Evolutionary conservation across 108 stramenopile species (phyloP), one percentile per base, ranked within the genome.

Genomic region (Ochromonas danica): DNA sequence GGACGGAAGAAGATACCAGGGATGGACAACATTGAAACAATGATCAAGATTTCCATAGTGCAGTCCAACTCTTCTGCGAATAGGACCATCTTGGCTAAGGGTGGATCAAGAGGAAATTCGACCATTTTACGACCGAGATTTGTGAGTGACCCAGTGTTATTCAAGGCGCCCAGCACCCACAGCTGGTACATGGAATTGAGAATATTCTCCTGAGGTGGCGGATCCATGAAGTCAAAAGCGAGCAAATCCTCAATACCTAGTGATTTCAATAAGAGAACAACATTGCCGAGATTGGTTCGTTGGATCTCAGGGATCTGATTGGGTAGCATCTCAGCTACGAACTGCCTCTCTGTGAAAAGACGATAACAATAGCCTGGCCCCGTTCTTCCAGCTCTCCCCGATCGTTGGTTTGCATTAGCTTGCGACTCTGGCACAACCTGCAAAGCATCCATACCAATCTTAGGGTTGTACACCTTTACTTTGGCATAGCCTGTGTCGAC

Each of bases 381-480:
- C 0, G 98, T 99, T 71, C 98, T 85, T 1, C 98, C 98, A 3
- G 97, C 97, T 27, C 98, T 87, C 65, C 98, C 98, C 42, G 88
- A 87, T 35, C 98, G 88, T 85, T 99, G 98, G 63, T 96, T 96
- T 1, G 98, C 97, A 83, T 97, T 98, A 71, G 98, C 97, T 85
- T 94, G 92, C 31, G 90, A 90, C 22, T 98, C 91, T 14, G 98
- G 98, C 2, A 95, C 95, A 0, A 99, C 92, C 61, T 95, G 91
- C 28, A 99, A 84, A 2, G 97, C 92, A 85, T 98, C 98, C 98
- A 99, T 99, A 42, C 98, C 98, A 82, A 99, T 96, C 85, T 93
- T 94, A 10, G 97, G 94, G 85, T 99, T 99, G 90, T 96, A 99
- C 1, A 99, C 98, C 81, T 99, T 99, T 40, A 99, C 90, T 85